Conservation (phyloP, 1,139 yeast genomes). For the Protomyces lactucae-debilis region DNA sequence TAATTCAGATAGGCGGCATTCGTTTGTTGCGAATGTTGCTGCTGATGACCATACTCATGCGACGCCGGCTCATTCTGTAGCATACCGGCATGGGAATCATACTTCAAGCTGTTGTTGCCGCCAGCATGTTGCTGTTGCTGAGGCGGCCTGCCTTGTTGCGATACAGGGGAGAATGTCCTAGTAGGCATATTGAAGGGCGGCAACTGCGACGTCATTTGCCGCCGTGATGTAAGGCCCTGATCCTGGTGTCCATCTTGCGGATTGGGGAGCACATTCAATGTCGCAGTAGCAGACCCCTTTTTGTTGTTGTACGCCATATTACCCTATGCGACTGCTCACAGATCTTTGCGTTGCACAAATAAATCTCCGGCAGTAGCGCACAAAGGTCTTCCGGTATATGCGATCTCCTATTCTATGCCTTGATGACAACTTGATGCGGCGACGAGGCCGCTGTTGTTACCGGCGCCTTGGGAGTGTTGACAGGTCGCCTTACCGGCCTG, state of each 20-base stretch:
- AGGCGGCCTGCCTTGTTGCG: conserved; percentile 3
- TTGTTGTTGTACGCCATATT: neutral
- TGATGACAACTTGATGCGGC: too few species aligned
- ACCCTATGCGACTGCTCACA: neutral
- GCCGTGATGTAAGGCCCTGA: conserved; percentile 1
- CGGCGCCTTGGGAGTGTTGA: neutral
- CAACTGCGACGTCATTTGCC: conserved; percentile 11
- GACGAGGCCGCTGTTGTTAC: neutral
- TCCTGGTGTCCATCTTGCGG: neutral
- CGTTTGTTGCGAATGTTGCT: neutral
- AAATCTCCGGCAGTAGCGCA: too few species aligned
- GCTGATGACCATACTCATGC: neutral
- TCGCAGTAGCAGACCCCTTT: neutral
- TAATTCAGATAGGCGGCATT: neutral
- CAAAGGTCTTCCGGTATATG: too few species aligned
- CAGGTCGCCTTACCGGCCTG: too few species aligned
- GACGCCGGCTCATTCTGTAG: neutral
- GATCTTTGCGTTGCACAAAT: too few species aligned
- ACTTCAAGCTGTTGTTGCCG: conserved; percentile 18
- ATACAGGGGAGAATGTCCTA: conserved; percentile 19
- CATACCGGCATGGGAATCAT: neutral
- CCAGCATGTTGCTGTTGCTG: conserved; percentile 18
- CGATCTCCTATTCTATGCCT: too few species aligned
- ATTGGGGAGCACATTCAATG: neutral
- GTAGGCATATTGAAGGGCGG: conserved; percentile 20